Evolutionary conservation across 169 alveolate species (phyloP), one percentile per base, ranked within the genome.

Genomic region (Plasmodium berghei): DNA sequence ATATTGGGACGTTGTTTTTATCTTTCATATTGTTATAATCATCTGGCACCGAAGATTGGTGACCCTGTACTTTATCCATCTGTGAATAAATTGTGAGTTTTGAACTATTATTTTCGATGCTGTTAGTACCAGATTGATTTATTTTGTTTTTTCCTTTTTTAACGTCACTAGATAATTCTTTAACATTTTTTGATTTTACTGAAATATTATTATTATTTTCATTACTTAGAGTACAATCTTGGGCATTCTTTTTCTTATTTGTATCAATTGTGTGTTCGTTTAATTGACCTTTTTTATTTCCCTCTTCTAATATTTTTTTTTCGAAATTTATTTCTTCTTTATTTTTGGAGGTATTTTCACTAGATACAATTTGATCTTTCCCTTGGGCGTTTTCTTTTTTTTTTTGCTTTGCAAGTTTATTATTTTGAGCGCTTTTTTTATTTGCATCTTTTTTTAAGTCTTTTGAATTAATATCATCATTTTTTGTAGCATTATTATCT

Each of bases 201-300:
- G 10, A 14, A 28, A 9, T 18, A 45, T 52, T 54, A 28, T 52
- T 54, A 28, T 73, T 45, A 40, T 48, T 8, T 16, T 45, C 55
- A 59, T 73, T 45, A 40, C 26, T 8, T 16, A 28, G 40, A 16
- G 45, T 8, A 4, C 54, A 46, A 9, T 77, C 89, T n/a, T 58
- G 89, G 22, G 63, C 89, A 34, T 10, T 62, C 5, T 58, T 77
- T 63, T 77, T 77, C 70, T 77, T 77, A n/a, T 58, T 77, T 52
- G 48, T 64, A 42, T 77, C 66, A 63, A 20, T 62, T 56, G 61
- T 48, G 10, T 77, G 42, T 34, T 34, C 42, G 6, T 16, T 26
- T 24, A 20, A n/a, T 40, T 56, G 62, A 20, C 26, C 28, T 24
- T 18, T 59, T 20, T 45, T 73, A 22, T 22, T 26, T 5, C 61